A percentile compares a stretch with the other conserved stretches of the same genome.
Evolutionary conservation across 208 protist species (phyloP).

Genomic region (Balamuthia mandrillaris): DNA sequence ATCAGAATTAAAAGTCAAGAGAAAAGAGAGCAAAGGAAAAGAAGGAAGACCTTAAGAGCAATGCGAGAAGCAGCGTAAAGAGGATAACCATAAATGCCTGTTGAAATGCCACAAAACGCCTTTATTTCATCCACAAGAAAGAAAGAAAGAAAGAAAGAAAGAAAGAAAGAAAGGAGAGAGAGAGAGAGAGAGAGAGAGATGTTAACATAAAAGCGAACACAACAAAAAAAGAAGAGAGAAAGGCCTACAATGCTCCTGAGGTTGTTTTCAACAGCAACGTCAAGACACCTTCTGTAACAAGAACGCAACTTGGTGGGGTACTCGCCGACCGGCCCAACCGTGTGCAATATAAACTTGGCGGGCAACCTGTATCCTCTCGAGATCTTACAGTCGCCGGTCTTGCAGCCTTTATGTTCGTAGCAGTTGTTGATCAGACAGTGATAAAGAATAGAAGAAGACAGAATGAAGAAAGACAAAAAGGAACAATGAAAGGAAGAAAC

Average conservation of each 20-base stretch:
- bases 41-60: no score
- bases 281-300: slow-evolving; percentile 61
- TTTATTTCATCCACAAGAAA: not conserved
- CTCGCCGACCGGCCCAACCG: slow-evolving; percentile 61
- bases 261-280: slow-evolving; percentile 23
- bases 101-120: slow-evolving; percentile 20
- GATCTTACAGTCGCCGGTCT: slow-evolving; percentile 60
- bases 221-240: slow-evolving; percentile 42
- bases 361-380: slow-evolving; percentile 66
- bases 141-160: not conserved
- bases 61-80: not conserved
- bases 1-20: no score
- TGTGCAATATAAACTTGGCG: slow-evolving; percentile 63
- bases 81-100: slow-evolving; percentile 9
- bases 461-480: no score
- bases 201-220: slow-evolving; percentile 46
- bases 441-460: no score
- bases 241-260: slow-evolving; percentile 40
- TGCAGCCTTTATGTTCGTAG: slow-evolving; percentile 36
- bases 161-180: not conserved
- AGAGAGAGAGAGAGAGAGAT: not conserved
- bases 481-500: not conserved
- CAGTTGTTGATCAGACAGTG: no score
- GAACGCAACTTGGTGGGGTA: slow-evolving; percentile 34
- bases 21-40: no score